These are phyloP conservation scores for Amoebophrya sp. DNA, from an alignment of 169 alveolate species.

Conservation along the genomic window DNA sequence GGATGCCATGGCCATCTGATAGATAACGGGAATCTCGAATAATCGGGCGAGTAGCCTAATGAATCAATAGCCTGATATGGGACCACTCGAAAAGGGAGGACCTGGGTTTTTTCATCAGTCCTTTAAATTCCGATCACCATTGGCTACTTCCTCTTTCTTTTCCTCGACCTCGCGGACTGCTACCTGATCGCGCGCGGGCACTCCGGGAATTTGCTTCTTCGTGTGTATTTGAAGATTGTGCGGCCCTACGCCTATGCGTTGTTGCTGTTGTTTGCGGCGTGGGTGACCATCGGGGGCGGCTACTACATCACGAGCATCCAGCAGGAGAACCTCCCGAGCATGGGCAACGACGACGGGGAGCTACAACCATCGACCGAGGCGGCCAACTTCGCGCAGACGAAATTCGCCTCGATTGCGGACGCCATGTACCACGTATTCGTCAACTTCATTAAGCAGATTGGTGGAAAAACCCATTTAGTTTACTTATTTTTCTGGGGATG, in stretches of 20 bases:
- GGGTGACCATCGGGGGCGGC: not conserved
- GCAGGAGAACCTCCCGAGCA: not conserved
- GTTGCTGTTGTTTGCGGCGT: not conserved
- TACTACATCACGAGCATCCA: not conserved
- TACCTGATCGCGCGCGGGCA: not conserved
- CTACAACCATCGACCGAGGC: not conserved
- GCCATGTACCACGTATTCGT: too few relatives aligned
- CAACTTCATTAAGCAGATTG: too few relatives aligned
- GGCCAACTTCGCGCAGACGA: not conserved
- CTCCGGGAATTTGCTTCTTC: not conserved
- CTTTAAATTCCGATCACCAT: too few relatives aligned
- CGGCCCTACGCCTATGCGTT: not conserved
- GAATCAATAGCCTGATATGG: too few relatives aligned
- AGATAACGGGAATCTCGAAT: too few relatives aligned
- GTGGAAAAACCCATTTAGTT: too few relatives aligned
- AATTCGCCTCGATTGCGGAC: not conserved
- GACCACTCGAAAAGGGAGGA: too few relatives aligned
- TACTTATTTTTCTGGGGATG: too few relatives aligned
- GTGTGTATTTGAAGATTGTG: not conserved
- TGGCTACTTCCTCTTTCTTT: not conserved
- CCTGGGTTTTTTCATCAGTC: too few relatives aligned
- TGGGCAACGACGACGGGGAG: not conserved
- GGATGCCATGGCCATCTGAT: too few relatives aligned
- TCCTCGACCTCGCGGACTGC: not conserved
- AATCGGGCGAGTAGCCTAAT: too few relatives aligned